A percentile compares a stretch with the other conserved stretches of the same genome.
Conservation (phyloP, 148 eudicot genomes). For the Persicaria maculosa region DNA sequence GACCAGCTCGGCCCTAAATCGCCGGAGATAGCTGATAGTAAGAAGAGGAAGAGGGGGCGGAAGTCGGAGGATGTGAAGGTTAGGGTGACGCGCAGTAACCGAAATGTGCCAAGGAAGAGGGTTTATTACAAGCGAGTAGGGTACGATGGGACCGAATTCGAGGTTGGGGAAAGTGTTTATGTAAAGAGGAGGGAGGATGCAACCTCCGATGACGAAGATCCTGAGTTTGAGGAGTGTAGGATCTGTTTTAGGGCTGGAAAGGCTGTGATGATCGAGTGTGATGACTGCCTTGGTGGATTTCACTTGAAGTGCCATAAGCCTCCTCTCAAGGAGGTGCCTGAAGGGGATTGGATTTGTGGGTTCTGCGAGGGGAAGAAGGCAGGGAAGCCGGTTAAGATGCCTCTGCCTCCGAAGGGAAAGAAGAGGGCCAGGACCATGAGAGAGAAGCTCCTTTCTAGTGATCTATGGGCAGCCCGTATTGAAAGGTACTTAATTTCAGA, state of each 20-base stretch:
- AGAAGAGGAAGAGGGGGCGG: conserved; percentile 25
- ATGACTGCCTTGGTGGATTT: conserved; percentile 86
- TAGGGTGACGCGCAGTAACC: conserved; percentile 15
- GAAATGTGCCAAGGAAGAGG: conserved; percentile 35
- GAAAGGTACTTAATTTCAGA: conserved; percentile 44
- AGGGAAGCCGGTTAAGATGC: conserved; percentile 54
- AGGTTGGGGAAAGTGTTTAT: conserved; percentile 69
- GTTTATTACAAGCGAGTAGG: conserved; percentile 68
- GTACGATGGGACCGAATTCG: conserved; percentile 74
- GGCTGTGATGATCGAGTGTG: conserved; percentile 80
- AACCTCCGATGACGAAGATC: conserved; percentile 61
- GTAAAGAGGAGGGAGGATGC: conserved; percentile 79
- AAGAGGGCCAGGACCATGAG: conserved; percentile 64
- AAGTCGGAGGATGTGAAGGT: conserved; percentile 10
- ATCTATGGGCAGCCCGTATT: conserved; percentile 90
- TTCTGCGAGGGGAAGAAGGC: conserved; percentile 59
- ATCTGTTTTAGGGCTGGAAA: conserved; percentile 64
- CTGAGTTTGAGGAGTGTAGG: conserved; percentile 82
- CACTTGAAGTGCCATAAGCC: conserved; percentile 93
- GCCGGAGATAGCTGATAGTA: conserved; percentile 27
- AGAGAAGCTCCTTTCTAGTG: conserved; percentile 85
- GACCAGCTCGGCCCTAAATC: conserved; percentile 36
- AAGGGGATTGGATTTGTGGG: conserved; percentile 90
- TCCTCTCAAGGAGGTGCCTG: conserved; percentile 72
- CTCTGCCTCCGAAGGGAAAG: conserved; percentile 63